These are phyloP conservation scores for Inosperma sp. DNA, from an alignment of 768 basidiomycete genomes.

Conservation along the genomic window DNA sequence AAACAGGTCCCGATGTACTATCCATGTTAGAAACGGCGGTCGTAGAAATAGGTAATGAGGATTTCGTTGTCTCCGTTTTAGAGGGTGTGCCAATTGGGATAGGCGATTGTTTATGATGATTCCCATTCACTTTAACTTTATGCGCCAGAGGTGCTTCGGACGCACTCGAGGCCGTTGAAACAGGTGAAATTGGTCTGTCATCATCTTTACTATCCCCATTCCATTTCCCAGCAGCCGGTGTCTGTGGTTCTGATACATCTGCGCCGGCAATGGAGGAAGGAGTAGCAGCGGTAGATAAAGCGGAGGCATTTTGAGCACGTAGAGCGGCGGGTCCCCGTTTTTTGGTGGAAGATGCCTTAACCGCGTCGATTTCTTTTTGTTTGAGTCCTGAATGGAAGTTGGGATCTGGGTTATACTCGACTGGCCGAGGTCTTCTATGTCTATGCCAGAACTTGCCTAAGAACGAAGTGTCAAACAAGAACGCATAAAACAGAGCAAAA, in stretches of 20 bases:
- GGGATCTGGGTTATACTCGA: constrained; percentile 72
- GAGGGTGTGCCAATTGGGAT: constrained; percentile 5
- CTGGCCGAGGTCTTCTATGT: constrained; percentile 74
- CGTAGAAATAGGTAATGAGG: constrained; percentile 5
- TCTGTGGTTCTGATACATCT: constrained; percentile 47
- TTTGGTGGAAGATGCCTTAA: constrained; percentile 47
- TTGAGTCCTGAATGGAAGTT: constrained; percentile 60
- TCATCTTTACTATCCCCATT: constrained; percentile 37
- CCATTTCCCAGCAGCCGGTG: constrained; percentile 41
- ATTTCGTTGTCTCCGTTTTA: constrained; percentile 2
- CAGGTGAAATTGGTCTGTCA: constrained; percentile 64
- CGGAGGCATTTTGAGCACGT: constrained; percentile 44
- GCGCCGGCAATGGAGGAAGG: constrained; percentile 22
- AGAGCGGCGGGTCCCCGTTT: constrained; percentile 52
- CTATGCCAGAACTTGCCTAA: constrained; percentile 89
- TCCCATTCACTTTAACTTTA: constrained; percentile 57
- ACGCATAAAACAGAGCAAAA: constrained; percentile 3
- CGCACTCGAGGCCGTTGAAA: constrained; percentile 67
- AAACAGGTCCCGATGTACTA: constrained; percentile 8
- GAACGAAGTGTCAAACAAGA: constrained; percentile 9
- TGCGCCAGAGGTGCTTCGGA: constrained; percentile 74
- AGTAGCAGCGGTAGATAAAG: constrained; percentile 36
- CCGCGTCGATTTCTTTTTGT: constrained; percentile 49
- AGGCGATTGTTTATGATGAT: constrained; percentile 26
- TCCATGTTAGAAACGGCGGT: constrained; percentile 14